Evolutionary conservation across 2,329 filamentous ascomycete genomes (phyloP).

Genomic region (Coniochaeta prunicola): DNA sequence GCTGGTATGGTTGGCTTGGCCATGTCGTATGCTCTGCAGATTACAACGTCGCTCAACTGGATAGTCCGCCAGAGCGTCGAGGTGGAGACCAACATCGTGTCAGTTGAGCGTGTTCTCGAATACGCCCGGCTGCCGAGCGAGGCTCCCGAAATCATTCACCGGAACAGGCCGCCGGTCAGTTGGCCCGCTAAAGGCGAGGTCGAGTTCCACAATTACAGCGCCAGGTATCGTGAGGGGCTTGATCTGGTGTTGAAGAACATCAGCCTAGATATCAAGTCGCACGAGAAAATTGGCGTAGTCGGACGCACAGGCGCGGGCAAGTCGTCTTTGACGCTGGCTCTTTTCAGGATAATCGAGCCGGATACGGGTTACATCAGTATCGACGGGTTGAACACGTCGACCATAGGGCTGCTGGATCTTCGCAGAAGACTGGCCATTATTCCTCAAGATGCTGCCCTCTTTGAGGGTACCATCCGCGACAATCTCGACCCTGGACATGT

Average conservation of each 20-base stretch:
- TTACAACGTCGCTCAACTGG: slow-evolving; percentile 97
- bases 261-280: slow-evolving; percentile 84
- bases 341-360: slow-evolving; percentile 95
- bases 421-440: slow-evolving; percentile 90
- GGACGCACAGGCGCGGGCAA: slow-evolving; percentile 95
- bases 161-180: slow-evolving; percentile 76
- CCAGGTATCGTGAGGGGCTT: slow-evolving; percentile 81
- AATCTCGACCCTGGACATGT: slow-evolving; percentile 93
- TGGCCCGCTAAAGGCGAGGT: slow-evolving; percentile 90
- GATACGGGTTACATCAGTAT: slow-evolving; percentile 78
- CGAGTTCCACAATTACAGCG: slow-evolving; percentile 88
- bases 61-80: slow-evolving; percentile 98
- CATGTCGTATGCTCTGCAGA: slow-evolving; percentile 96
- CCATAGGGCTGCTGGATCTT: slow-evolving; percentile 83
- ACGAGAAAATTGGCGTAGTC: slow-evolving; percentile 97
- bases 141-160: slow-evolving; percentile 87
- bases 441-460: slow-evolving; percentile 92
- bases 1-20: slow-evolving; percentile 80
- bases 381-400: slow-evolving; percentile 81
- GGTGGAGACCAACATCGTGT: slow-evolving; percentile 99
- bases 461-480: slow-evolving; percentile 66
- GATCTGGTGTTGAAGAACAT: slow-evolving; percentile 92
- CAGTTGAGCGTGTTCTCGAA: slow-evolving; percentile 93
- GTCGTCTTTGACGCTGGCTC: slow-evolving; percentile 81
- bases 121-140: slow-evolving; percentile 89